These are phyloP conservation scores for Bruguiera sexangula DNA, from an alignment of 345 rosid species.

Conservation along the genomic window DNA sequence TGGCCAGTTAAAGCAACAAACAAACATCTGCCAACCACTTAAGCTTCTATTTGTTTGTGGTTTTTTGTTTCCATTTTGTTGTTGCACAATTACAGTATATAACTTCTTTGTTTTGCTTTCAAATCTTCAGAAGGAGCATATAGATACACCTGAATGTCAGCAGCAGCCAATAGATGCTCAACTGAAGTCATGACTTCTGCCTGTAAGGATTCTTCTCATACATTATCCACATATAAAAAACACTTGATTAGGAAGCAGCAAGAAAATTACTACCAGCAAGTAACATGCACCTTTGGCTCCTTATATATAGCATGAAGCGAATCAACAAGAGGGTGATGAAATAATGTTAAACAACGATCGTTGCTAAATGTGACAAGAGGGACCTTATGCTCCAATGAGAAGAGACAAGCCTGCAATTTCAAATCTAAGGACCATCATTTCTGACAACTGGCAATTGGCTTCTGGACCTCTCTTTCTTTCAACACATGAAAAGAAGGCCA, in stretches of 20 bases:
- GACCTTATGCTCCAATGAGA: slow-evolving; percentile 73
- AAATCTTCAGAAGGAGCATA: slow-evolving; percentile 8
- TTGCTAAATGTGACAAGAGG: slow-evolving; percentile 87
- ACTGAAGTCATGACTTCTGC: slow-evolving; percentile 83
- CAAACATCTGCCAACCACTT: neutral
- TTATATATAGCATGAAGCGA: slow-evolving; percentile 67
- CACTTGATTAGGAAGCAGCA: slow-evolving; percentile 7
- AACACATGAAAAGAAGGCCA: no score
- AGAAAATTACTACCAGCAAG: slow-evolving; percentile 14
- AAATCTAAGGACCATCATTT: neutral
- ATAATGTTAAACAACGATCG: slow-evolving; percentile 79
- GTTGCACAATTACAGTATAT: neutral
- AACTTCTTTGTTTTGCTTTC: neutral
- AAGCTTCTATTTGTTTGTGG: neutral
- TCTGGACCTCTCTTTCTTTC: no score
- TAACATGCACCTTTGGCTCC: slow-evolving; percentile 68
- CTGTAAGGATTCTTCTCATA: slow-evolving; percentile 33
- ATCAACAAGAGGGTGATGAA: slow-evolving; percentile 76
- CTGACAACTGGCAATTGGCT: no score
- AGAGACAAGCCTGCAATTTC: slow-evolving; percentile 57
- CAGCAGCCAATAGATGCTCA: slow-evolving; percentile 63
- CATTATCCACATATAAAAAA: slow-evolving; percentile 9
- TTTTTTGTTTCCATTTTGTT: neutral
- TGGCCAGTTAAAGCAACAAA: no score
- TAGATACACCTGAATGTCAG: slow-evolving; percentile 76